phyloP scores from a whole-genome alignment of 2,329 filamentous ascomycete genomes.

The Aspergillus brasiliensis region DNA sequence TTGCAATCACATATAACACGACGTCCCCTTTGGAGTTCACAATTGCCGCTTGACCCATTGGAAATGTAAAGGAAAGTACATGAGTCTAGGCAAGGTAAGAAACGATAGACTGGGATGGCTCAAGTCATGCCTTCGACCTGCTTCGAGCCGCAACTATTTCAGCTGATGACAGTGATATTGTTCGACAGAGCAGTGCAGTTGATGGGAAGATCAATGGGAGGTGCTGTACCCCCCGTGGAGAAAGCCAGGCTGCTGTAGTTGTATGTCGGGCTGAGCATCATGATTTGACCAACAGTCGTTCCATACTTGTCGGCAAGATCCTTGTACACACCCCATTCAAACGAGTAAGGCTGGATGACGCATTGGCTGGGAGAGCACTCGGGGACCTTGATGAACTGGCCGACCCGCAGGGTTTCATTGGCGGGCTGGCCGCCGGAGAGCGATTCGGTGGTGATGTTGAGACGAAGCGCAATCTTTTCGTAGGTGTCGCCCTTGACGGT shows the following conservation, averaged over 20 bases:
- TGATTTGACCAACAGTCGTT: slow-evolving; percentile 21
- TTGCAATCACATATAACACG: no score
- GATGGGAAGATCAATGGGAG: background rate
- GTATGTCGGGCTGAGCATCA: slow-evolving; percentile 24
- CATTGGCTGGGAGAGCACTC: slow-evolving; percentile 17
- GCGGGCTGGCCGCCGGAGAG: background rate
- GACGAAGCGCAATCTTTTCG: slow-evolving; percentile 13
- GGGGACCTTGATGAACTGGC: slow-evolving; percentile 18
- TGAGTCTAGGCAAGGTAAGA: no score
- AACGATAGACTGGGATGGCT: no score
- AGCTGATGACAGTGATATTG: background rate
- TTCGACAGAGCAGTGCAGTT: slow-evolving; percentile 1
- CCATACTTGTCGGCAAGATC: slow-evolving; percentile 20
- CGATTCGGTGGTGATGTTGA: slow-evolving; percentile 18
- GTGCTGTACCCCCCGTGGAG: background rate
- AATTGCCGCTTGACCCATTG: no score
- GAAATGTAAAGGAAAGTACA: no score
- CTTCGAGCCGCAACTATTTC: no score
- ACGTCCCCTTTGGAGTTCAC: no score
- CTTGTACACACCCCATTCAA: slow-evolving; percentile 20
- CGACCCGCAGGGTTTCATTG: background rate
- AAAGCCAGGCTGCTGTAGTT: slow-evolving; percentile 9
- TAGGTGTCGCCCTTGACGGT: slow-evolving; percentile 21
- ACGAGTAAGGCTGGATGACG: slow-evolving; percentile 16
- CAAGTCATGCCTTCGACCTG: no score